phyloP scores from a whole-genome alignment of 352 stramenopile species.

The Phytophthora pluvialis region DNA sequence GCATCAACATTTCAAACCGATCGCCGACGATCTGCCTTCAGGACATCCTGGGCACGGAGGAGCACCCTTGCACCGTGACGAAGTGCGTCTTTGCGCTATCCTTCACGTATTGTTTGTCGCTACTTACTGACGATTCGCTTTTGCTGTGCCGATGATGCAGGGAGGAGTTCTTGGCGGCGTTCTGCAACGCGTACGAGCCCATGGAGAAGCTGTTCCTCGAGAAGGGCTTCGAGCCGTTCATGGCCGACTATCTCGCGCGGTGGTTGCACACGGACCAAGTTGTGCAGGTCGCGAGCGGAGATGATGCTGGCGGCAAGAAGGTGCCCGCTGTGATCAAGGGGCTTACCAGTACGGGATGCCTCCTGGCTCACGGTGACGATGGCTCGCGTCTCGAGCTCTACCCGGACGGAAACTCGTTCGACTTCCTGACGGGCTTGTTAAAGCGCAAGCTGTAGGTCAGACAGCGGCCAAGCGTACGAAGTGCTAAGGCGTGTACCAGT shows the following conservation, averaged over 20 bases:
- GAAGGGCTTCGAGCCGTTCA: constrained; percentile 88
- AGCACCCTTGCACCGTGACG: constrained; percentile 67
- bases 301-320: constrained; percentile 49
- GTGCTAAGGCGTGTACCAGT: background rate
- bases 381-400: constrained; percentile 85
- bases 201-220: constrained; percentile 85
- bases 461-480: background rate
- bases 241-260: constrained; percentile 78
- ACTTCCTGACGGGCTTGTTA: constrained; percentile 87
- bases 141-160: constrained; percentile 28
- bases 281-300: constrained; percentile 73
- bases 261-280: constrained; percentile 89
- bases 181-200: constrained; percentile 88
- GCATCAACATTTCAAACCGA: constrained; percentile 92
- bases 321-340: constrained; percentile 77
- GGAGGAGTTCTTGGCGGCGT: constrained; percentile 87
- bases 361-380: constrained; percentile 67
- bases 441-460: constrained; percentile 79
- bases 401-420: constrained; percentile 90
- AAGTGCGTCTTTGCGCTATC: constrained; percentile 54
- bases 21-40: constrained; percentile 89
- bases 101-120: background rate
- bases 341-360: constrained; percentile 77
- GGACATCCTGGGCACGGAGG: constrained; percentile 71
- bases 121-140: constrained; percentile 14